Conservation (phyloP, 306 rosid species). For the Pterocarpus santalinus region DNA sequence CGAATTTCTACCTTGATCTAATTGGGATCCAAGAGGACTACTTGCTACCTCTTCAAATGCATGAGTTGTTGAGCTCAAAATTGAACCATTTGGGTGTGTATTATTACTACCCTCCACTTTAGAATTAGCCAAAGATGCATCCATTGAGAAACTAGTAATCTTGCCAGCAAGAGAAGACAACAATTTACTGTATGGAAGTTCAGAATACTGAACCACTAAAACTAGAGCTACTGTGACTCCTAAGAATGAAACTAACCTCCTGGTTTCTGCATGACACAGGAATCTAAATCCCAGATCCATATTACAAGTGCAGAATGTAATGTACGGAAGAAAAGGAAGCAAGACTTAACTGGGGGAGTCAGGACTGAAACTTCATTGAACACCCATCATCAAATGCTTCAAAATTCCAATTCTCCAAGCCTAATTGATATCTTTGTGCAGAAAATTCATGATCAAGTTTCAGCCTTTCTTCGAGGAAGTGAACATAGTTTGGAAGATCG, state of each 20-base stretch:
- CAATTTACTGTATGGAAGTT: constrained; percentile 67
- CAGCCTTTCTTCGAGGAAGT: not conserved
- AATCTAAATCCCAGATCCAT: constrained; percentile 71
- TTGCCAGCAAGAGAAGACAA: constrained; percentile 60
- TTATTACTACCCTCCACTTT: constrained; percentile 33
- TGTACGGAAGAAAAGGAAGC: not conserved
- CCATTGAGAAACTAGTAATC: constrained; percentile 53
- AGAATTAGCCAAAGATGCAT: constrained; percentile 49
- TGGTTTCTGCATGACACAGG: constrained; percentile 60
- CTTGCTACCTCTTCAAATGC: constrained; percentile 44
- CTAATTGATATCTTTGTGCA: not conserved
- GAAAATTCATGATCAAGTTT: constrained; percentile 13
- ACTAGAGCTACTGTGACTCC: constrained; percentile 65
- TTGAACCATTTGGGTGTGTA: constrained; percentile 46
- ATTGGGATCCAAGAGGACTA: constrained; percentile 47
- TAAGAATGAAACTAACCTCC: constrained; percentile 61
- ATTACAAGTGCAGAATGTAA: constrained; percentile 19
- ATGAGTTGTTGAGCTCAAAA: constrained; percentile 42
- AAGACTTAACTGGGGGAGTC: not conserved
- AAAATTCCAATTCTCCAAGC: not conserved
- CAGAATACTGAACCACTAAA: constrained; percentile 67
- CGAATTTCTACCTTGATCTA: constrained; percentile 47
- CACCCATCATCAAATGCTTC: constrained; percentile 32
- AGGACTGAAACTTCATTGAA: constrained; percentile 33
- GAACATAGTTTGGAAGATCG: not conserved